These are phyloP conservation scores for Mycotypha africana DNA, from an alignment of 371 early-diverging fungal species.

Conservation along the genomic window DNA sequence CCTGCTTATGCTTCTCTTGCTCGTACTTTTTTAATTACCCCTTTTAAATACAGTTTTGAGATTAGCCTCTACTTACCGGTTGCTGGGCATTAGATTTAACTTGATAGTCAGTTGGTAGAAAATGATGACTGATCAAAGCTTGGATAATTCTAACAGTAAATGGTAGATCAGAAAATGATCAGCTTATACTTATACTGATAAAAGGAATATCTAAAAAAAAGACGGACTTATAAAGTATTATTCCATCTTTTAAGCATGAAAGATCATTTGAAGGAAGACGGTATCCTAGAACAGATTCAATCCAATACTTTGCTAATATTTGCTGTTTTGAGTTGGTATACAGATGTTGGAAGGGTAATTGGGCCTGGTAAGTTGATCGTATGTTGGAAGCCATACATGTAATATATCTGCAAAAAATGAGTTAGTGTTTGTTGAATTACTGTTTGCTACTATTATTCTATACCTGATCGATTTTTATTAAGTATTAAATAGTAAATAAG, in stretches of 20 bases:
- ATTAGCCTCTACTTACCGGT: conserved; percentile 7
- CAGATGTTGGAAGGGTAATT: conserved; percentile 2
- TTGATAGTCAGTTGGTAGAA: not conserved
- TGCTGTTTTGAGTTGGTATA: not conserved
- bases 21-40: not conserved
- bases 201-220: not conserved
- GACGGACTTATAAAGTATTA: conserved; percentile 73
- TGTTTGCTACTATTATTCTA: too few relatives aligned
- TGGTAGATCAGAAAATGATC: too few relatives aligned
- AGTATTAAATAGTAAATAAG: too few relatives aligned
- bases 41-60: too few relatives aligned
- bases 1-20: not conserved
- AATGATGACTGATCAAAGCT: not conserved
- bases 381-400: too few relatives aligned
- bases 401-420: too few relatives aligned
- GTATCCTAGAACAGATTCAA: conserved; percentile 50
- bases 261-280: conserved; percentile 38
- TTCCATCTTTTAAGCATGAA: conserved; percentile 73
- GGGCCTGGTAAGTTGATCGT: conserved; percentile 7
- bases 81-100: not conserved
- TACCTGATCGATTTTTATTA: too few relatives aligned
- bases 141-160: not conserved
- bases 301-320: conserved; percentile 38
- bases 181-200: too few relatives aligned
- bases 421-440: too few relatives aligned